phyloP scores from a whole-genome alignment of 331 rosid species.

The Malus hybrid region DNA sequence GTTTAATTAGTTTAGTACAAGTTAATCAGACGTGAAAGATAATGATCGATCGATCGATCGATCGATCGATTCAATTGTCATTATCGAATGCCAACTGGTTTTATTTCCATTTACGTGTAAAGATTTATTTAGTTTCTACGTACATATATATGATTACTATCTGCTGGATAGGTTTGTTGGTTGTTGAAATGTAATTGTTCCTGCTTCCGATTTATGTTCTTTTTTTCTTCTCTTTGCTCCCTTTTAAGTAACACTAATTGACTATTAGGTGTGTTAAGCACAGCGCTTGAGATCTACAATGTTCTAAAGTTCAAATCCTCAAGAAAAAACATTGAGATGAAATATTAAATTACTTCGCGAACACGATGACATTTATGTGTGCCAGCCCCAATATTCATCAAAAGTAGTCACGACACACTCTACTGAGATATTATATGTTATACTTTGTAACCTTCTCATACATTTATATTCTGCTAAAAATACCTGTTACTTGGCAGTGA shows the following conservation, averaged over 20 bases:
- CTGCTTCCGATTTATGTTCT: background rate
- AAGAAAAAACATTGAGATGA: background rate
- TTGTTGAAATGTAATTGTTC: slow-evolving; percentile 58
- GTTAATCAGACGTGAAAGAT: background rate
- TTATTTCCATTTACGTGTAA: background rate
- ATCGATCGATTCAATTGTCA: background rate
- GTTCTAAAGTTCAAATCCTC: background rate
- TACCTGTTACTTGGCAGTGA: background rate
- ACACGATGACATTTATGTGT: background rate
- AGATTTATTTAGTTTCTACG: background rate
- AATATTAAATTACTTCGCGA: background rate
- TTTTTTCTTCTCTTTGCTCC: slow-evolving; percentile 36
- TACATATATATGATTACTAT: background rate
- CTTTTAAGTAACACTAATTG: slow-evolving; percentile 57
- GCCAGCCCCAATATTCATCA: background rate
- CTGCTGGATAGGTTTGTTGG: slow-evolving; percentile 54
- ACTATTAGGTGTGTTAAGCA: slow-evolving; percentile 30
- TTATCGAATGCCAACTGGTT: slow-evolving; percentile 2
- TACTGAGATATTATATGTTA: no score
- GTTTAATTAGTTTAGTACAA: background rate
- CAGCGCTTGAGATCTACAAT: background rate
- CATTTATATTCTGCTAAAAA: background rate
- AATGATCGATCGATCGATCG: background rate
- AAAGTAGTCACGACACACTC: background rate
- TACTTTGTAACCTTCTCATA: no score